Evolutionary conservation across 139 green algal genomes (phyloP), one percentile per base, ranked within the genome.

Genomic region (Auxenochlorella protothecoides): DNA sequence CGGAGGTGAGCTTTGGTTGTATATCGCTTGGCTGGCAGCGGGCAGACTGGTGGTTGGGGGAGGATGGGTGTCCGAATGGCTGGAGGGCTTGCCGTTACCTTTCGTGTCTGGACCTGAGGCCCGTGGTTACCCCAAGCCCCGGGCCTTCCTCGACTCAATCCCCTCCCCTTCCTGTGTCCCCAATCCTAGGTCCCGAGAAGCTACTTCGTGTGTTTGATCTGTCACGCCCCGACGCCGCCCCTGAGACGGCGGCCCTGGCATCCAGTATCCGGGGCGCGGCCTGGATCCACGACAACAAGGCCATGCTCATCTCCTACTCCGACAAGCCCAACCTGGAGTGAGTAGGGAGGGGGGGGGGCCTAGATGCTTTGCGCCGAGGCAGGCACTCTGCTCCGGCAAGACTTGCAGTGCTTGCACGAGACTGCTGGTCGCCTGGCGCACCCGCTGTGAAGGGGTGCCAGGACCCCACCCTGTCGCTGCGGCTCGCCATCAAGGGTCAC

Each of bases 171-270:
- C 27, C 27, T 44, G 27, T 44, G 27, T 44, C 27, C 27, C 27
- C 27, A 44, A 44, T 44, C 27, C 27, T 83, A 82, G 90, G 92
- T 12, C 75, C 83, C 44, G 92, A 98, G 72, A 96, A 97, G 81
- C 65, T 93, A 55, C 59, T 99, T n/a, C 88, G 93, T 9, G 71
- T 98, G 3, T 99, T 84, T 65, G 92, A 99, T 71, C 70, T 99
- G 14, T 75, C 81, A 7, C 78, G 79, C 56, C 85, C 88, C 0
- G 88, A 91, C 0, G 85, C 86, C 8, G 84, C 84, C 10, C 91
- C 93, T 44, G 56, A 72, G 6, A 72, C 76, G 68, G 74, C 91
- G 11, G 27, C 8, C 54, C 44, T 59, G 1, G 66, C 82, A 1
- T 74, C 82, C 16, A 75, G 73, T 27, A 85, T 98, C 51, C 86